A percentile compares a stretch with the other conserved stretches of the same genome.
Conservation (phyloP, 768 basidiomycete species). For the Cystofilobasidium macerans region DNA sequence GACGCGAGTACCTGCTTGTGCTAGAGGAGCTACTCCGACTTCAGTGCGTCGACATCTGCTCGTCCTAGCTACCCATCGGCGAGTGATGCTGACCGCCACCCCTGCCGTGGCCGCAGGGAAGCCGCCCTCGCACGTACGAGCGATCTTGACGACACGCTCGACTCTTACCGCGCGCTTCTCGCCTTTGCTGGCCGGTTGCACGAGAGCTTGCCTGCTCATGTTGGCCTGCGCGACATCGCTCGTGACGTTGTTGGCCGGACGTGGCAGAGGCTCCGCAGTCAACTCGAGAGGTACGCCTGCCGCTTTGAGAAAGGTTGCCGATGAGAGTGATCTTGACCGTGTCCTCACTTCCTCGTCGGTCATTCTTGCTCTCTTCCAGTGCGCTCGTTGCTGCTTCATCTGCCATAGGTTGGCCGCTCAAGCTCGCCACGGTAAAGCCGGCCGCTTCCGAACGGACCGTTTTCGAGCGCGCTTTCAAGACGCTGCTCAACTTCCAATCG, state of each 20-base stretch:
- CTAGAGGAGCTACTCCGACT: constrained; percentile 3
- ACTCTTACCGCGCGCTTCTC: constrained; percentile 1
- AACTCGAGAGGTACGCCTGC: background rate
- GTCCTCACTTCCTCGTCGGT: too few species aligned
- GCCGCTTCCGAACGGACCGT: constrained; percentile 1
- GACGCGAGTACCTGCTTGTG: constrained; percentile 3
- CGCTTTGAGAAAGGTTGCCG: too few species aligned
- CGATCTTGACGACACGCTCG: constrained; percentile 4
- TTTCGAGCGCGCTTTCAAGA: constrained; percentile 69
- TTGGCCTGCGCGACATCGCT: constrained; percentile 9
- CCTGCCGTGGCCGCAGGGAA: background rate
- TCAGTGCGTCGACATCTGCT: constrained; percentile 1
- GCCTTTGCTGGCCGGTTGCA: constrained; percentile 3
- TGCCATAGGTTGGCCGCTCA: constrained; percentile 18
- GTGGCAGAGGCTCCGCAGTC: background rate
- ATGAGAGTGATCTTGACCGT: too few species aligned
- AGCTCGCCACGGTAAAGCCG: background rate
- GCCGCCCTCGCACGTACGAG: background rate
- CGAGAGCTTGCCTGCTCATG: background rate
- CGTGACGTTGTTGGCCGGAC: constrained; percentile 11
- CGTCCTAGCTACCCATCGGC: background rate
- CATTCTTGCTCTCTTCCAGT: background rate
- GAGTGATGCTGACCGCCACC: background rate
- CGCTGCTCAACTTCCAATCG: constrained; percentile 63
- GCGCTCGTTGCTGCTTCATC: constrained; percentile 12